phyloP scores from a whole-genome alignment of 495 filamentous ascomycete species.

The Mycothermus thermophilus region DNA sequence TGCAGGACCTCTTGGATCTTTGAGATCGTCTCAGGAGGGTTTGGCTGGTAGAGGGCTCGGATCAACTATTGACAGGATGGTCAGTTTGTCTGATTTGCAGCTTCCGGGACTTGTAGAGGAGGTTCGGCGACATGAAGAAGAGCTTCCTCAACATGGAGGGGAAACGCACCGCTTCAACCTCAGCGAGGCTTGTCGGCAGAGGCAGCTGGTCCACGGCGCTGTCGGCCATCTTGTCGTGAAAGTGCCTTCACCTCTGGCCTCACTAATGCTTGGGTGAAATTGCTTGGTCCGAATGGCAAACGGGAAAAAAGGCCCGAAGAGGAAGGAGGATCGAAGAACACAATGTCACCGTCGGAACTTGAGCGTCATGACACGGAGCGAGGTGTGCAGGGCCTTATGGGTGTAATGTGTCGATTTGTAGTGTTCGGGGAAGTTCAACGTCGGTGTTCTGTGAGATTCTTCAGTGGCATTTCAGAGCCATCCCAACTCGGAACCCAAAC shows the following conservation, averaged over 20 bases:
- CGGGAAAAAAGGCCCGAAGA: neutral
- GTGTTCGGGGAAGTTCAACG: no score
- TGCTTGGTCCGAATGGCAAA: no score
- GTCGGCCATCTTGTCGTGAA: conserved; percentile 2
- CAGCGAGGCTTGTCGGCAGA: conserved; percentile 24
- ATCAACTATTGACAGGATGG: conserved; percentile 43
- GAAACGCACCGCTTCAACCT: conserved; percentile 31
- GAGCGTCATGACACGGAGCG: neutral
- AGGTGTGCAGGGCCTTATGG: neutral
- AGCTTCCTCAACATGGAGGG: no score
- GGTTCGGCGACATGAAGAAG: no score
- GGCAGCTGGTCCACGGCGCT: conserved; percentile 17
- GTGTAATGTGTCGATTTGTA: neutral
- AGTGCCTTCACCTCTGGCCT: no score
- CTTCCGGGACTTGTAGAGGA: no score
- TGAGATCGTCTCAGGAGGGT: conserved; percentile 42
- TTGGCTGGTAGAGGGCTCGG: conserved; percentile 57
- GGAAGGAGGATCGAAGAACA: neutral
- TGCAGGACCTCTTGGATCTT: conserved; percentile 67
- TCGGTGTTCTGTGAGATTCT: no score
- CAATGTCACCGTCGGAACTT: conserved; percentile 1
- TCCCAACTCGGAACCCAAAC: no score
- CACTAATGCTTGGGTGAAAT: no score
- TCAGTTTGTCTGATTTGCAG: no score
- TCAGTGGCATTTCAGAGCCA: no score